These are phyloP conservation scores for Mucor circinelloides DNA, from an alignment of 371 early-diverging fungal genomes.

Conservation along the genomic window DNA sequence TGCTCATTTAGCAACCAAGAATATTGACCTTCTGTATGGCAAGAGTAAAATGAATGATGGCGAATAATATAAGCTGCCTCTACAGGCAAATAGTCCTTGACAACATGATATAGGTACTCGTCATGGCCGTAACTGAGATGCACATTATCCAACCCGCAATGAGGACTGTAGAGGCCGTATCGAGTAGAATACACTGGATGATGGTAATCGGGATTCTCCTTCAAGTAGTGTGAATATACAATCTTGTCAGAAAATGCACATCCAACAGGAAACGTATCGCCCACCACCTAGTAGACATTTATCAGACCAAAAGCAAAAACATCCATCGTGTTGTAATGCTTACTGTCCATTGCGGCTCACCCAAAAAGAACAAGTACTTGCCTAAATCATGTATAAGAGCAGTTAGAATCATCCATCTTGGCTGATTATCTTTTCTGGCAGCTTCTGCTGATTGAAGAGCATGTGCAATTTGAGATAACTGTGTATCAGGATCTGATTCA, in stretches of 20 bases:
- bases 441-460: slow-evolving; percentile 64
- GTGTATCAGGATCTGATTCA: slow-evolving; percentile 54
- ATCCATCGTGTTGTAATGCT: background rate
- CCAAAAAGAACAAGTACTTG: slow-evolving; percentile 52
- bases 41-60: slow-evolving; percentile 62
- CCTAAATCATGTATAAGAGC: slow-evolving; percentile 64
- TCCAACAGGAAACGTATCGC: slow-evolving; percentile 60
- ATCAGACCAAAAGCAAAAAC: background rate
- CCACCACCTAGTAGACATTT: slow-evolving; percentile 27
- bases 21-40: slow-evolving; percentile 54
- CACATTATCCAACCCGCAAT: slow-evolving; percentile 56
- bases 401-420: slow-evolving; percentile 57
- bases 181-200: slow-evolving; percentile 37
- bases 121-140: slow-evolving; percentile 64
- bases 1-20: slow-evolving; percentile 47
- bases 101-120: slow-evolving; percentile 60
- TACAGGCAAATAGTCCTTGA: slow-evolving; percentile 51
- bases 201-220: slow-evolving; percentile 47
- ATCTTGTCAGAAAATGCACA: slow-evolving; percentile 46
- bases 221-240: slow-evolving; percentile 47
- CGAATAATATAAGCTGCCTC: slow-evolving; percentile 57
- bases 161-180: slow-evolving; percentile 56
- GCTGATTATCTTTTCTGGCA: slow-evolving; percentile 49
- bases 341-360: slow-evolving; percentile 61
- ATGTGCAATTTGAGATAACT: slow-evolving; percentile 54